Evolutionary conservation across 2,329 filamentous ascomycete species (phyloP).

Genomic region (Diaporthe sp.): DNA sequence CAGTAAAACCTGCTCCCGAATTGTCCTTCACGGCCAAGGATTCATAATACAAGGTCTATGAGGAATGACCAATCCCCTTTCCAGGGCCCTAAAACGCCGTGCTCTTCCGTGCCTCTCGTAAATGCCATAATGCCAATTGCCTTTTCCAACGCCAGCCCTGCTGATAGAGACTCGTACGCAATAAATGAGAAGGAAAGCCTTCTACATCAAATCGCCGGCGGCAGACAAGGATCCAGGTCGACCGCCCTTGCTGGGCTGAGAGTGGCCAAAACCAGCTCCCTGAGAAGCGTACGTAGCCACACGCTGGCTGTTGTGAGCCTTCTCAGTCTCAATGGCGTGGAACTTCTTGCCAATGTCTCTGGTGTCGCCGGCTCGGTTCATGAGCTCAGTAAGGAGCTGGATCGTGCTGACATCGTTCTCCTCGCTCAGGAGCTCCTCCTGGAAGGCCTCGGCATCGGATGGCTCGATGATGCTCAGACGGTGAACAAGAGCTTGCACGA

Average conservation of each 20-base stretch:
- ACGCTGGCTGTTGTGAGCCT: conserved; percentile 44
- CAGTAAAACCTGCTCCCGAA: background rate
- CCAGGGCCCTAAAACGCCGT: conserved; percentile 33
- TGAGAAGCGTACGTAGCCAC: conserved; percentile 31
- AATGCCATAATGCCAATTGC: conserved; percentile 35
- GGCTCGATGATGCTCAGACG: conserved; percentile 87
- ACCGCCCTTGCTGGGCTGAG: conserved; percentile 39
- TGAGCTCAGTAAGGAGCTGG: conserved; percentile 80
- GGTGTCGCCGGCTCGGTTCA: conserved; percentile 78
- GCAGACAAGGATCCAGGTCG: conserved; percentile 32
- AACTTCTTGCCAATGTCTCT: conserved; percentile 84
- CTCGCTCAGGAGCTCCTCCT: conserved; percentile 80
- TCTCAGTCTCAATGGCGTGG: conserved; percentile 65
- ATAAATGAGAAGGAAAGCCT: background rate
- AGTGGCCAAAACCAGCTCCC: conserved; percentile 43
- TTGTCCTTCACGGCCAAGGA: conserved; percentile 9
- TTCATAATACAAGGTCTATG: conserved; percentile 36
- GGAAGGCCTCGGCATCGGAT: conserved; percentile 74
- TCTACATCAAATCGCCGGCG: conserved; percentile 39
- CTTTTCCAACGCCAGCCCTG: conserved; percentile 43
- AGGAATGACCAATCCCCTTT: conserved; percentile 33
- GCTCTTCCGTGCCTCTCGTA: conserved; percentile 36
- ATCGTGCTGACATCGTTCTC: conserved; percentile 88
- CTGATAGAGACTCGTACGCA: conserved; percentile 4
- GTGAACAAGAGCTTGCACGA: conserved; percentile 87